phyloP scores from a whole-genome alignment of 2,329 filamentous ascomycete genomes.

The Daldinia eschscholtzii region DNA sequence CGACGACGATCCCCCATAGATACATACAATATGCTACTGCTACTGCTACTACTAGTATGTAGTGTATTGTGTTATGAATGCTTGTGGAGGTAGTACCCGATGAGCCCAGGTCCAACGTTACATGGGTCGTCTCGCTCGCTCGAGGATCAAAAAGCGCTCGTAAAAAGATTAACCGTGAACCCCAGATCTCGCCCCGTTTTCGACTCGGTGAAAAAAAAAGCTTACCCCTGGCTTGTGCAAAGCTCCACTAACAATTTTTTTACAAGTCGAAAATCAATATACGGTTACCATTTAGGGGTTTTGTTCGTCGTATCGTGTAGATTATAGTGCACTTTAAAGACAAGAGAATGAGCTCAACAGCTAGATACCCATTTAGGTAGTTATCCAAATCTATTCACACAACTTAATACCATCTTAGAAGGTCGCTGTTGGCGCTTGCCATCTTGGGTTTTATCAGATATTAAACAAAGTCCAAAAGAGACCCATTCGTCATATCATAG shows the following conservation, averaged over 20 bases:
- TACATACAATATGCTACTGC: neutral
- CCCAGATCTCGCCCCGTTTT: slow-evolving; percentile 11
- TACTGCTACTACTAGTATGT: neutral
- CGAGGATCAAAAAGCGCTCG: neutral
- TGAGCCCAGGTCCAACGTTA: slow-evolving; percentile 3
- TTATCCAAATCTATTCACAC: neutral
- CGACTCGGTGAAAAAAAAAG: slow-evolving; percentile 12
- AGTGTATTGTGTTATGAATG: neutral
- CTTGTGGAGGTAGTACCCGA: neutral
- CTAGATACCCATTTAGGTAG: neutral
- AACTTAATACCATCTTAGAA: neutral
- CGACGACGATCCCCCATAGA: slow-evolving; percentile 4
- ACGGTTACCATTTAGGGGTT: neutral
- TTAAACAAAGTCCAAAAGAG: neutral
- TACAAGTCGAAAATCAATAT: neutral
- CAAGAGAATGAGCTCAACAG: neutral
- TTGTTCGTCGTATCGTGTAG: slow-evolving; percentile 1
- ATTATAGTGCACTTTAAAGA: neutral
- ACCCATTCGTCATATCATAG: neutral
- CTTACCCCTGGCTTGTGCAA: neutral
- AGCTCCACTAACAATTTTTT: neutral
- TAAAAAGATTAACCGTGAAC: slow-evolving; percentile 6
- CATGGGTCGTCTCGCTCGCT: slow-evolving; percentile 1
- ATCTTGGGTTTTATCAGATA: neutral
- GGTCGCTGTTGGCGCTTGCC: neutral